Conservation (phyloP, 2,329 filamentous ascomycete species). For the Apiospora marii region DNA sequence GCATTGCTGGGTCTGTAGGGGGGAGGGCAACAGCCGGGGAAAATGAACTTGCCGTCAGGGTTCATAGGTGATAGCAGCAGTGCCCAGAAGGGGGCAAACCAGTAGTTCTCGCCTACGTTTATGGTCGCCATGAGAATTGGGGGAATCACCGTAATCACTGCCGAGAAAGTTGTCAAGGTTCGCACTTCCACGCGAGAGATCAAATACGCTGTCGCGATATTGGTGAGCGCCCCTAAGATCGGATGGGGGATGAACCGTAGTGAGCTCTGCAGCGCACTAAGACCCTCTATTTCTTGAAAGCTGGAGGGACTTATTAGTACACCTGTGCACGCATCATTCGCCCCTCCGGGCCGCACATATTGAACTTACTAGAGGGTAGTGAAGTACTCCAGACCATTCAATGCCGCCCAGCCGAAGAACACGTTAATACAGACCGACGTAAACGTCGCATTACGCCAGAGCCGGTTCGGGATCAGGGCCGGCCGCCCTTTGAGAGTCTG, state of each 20-base stretch:
- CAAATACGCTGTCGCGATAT: conserved; percentile 52
- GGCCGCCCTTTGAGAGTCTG: conserved; percentile 33
- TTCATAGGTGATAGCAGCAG: conserved; percentile 49
- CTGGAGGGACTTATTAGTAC: conserved; percentile 33
- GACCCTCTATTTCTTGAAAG: conserved; percentile 53
- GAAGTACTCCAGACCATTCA: conserved; percentile 53
- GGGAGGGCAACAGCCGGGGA: neutral
- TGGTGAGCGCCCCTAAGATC: conserved; percentile 49
- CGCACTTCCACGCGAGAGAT: conserved; percentile 48
- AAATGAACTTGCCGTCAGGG: neutral
- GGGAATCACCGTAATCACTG: conserved; percentile 52
- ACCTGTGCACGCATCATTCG: neutral
- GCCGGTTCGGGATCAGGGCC: conserved; percentile 62
- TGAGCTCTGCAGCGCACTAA: conserved; percentile 44
- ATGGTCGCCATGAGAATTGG: conserved; percentile 64
- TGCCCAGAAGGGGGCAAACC: conserved; percentile 55
- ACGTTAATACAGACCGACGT: conserved; percentile 57
- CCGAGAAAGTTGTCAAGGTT: conserved; percentile 48
- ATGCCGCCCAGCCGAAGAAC: conserved; percentile 49
- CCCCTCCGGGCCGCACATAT: neutral
- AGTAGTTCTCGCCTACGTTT: conserved; percentile 56
- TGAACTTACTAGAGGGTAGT: conserved; percentile 49
- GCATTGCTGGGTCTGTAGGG: neutral
- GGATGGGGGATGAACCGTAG: conserved; percentile 43
- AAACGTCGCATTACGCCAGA: conserved; percentile 62